phyloP scores from a whole-genome alignment of 495 filamentous ascomycete genomes.

The Penicillium alfredii region DNA sequence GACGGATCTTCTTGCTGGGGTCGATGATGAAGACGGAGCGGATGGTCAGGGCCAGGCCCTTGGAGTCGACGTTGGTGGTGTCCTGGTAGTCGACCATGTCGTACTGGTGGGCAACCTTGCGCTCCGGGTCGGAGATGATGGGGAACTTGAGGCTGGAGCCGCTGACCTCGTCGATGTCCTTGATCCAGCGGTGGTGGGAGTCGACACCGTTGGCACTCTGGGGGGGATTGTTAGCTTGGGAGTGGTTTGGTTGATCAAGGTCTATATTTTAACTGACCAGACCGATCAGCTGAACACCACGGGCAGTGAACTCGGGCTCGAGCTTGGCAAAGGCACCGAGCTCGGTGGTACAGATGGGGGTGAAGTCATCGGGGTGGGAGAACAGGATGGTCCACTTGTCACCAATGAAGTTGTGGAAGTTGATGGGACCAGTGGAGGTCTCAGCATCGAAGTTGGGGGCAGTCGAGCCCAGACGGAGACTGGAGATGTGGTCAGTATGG shows the following conservation, averaged over 20 bases:
- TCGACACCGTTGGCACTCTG: slow-evolving; percentile 53
- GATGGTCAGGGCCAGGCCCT: slow-evolving; percentile 61
- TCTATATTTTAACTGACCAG: slow-evolving; percentile 68
- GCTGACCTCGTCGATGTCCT: slow-evolving; percentile 60
- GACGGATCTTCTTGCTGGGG: slow-evolving; percentile 61
- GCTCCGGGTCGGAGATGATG: slow-evolving; percentile 62
- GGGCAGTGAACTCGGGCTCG: slow-evolving; percentile 91
- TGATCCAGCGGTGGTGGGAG: slow-evolving; percentile 57
- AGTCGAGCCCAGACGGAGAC: slow-evolving; percentile 81
- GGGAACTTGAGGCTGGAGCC: slow-evolving; percentile 55
- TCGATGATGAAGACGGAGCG: slow-evolving; percentile 67
- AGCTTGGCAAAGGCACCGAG: slow-evolving; percentile 95
- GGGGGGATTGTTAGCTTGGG: too few relatives aligned
- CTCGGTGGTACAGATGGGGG: slow-evolving; percentile 97
- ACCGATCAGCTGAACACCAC: slow-evolving; percentile 92
- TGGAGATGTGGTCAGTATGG: slow-evolving; percentile 15
- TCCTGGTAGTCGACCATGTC: slow-evolving; percentile 61
- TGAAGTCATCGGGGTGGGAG: slow-evolving; percentile 87
- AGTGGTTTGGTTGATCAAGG: too few relatives aligned
- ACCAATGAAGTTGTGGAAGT: slow-evolving; percentile 96
- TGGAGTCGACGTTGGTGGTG: slow-evolving; percentile 48
- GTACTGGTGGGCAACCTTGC: slow-evolving; percentile 59
- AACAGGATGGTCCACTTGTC: slow-evolving; percentile 93
- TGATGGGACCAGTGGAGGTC: slow-evolving; percentile 84
- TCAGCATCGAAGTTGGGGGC: slow-evolving; percentile 94